Percentiles rank a stretch among this genome's conserved stretches.
Evolutionary conservation across 306 rosid species (phyloP).

Genomic region (Glycine soja): DNA sequence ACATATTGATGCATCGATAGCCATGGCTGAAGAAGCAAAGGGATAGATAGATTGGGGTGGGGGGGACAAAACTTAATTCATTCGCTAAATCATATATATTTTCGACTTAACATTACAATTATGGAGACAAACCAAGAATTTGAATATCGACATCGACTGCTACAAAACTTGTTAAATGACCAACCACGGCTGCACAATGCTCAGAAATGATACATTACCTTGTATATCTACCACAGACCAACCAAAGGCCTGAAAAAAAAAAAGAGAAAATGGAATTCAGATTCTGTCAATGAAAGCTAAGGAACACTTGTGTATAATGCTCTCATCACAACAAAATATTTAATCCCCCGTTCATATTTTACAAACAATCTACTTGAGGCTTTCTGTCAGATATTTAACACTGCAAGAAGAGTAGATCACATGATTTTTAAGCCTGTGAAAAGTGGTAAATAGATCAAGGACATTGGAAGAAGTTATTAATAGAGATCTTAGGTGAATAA

Average conservation of each 20-base stretch:
- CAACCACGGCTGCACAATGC: conserved; percentile 58
- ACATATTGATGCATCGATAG: conserved; percentile 49
- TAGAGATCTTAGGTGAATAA: neutral
- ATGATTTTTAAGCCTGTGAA: neutral
- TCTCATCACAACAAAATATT: conserved; percentile 12
- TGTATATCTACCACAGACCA: conserved; percentile 50
- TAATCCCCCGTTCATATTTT: neutral
- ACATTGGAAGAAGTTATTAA: neutral
- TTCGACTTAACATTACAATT: conserved; percentile 54
- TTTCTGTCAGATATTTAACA: neutral
- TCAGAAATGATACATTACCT: conserved; percentile 53
- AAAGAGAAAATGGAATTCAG: conserved; percentile 11
- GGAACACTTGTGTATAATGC: neutral
- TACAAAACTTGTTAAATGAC: conserved; percentile 58
- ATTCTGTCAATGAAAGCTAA: conserved; percentile 14
- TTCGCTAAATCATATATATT: conserved; percentile 51
- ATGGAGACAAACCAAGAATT: conserved; percentile 50
- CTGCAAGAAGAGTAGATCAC: neutral
- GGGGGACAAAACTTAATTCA: conserved; percentile 33
- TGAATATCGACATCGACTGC: conserved; percentile 58
- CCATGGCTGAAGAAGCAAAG: conserved; percentile 35
- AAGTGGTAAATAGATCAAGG: neutral
- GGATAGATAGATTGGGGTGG: neutral
- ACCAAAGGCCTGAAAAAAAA: conserved; percentile 53
- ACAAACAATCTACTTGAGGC: conserved; percentile 21